Conservation (phyloP, 2,329 filamentous ascomycete genomes). For the Neonectria coccinea region DNA sequence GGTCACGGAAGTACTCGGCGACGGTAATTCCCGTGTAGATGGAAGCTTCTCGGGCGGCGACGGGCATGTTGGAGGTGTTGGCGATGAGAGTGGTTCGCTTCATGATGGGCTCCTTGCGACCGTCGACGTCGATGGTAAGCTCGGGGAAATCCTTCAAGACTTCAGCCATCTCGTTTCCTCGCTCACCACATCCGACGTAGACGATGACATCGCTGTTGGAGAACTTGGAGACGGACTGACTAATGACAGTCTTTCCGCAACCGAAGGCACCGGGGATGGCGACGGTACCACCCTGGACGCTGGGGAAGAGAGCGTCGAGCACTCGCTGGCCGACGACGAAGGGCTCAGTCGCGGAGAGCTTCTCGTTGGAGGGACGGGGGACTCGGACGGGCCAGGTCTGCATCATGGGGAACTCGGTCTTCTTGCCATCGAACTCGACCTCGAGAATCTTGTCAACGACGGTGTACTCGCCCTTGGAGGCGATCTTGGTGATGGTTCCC, state of each 20-base stretch:
- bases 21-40: conserved; percentile 98
- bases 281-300: conserved; percentile 96
- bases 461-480: conserved; percentile 90
- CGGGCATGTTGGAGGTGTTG: conserved; percentile 99
- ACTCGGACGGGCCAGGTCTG: conserved; percentile 98
- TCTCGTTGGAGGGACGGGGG: conserved; percentile 91
- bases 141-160: conserved; percentile 99
- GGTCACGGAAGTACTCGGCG: conserved; percentile 96
- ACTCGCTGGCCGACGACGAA: conserved; percentile 98
- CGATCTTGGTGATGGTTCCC: conserved; percentile 92
- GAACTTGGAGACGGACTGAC: conserved; percentile 98
- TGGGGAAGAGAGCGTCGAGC: conserved; percentile 93
- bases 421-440: conserved; percentile 96
- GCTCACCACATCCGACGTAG: conserved; percentile 92
- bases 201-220: conserved; percentile 99
- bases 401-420: conserved; percentile 97
- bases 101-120: conserved; percentile 98
- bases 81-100: conserved; percentile 98
- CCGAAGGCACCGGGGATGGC: conserved; percentile 99
- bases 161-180: conserved; percentile 99
- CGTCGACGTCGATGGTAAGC: conserved; percentile 93
- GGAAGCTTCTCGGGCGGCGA: conserved; percentile 96
- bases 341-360: conserved; percentile 86
- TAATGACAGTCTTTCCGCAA: conserved; percentile 99
- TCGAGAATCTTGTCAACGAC: conserved; percentile 95